Conservation (phyloP, 768 basidiomycete species). For the Leccinum ochraceum region DNA sequence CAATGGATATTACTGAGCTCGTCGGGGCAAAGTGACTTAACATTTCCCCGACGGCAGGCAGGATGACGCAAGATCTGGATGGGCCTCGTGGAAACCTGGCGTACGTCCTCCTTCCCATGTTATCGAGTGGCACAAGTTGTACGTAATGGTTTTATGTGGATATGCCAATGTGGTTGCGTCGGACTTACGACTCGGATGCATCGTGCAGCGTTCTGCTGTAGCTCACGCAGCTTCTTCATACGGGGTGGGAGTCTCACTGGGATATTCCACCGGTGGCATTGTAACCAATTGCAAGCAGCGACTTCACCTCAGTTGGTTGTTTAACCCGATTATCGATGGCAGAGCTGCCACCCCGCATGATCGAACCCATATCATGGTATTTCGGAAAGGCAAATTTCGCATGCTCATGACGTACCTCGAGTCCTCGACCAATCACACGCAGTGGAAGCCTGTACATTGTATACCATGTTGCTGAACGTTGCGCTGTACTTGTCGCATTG, state of each 20-base stretch:
- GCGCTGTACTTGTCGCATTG: neutral
- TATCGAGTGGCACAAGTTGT: neutral
- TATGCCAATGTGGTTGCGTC: neutral
- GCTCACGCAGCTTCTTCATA: neutral
- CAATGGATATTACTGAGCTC: neutral
- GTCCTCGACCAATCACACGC: neutral
- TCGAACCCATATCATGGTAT: neutral
- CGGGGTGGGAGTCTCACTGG: neutral
- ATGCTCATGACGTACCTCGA: neutral
- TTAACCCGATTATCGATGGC: neutral
- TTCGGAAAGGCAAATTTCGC: neutral
- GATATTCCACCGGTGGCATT: neutral
- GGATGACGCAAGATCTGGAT: neutral
- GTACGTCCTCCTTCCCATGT: neutral
- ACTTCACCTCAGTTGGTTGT: neutral
- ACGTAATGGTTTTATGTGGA: neutral
- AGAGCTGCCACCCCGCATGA: neutral
- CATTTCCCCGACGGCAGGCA: neutral
- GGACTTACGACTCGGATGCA: neutral
- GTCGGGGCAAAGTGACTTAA: neutral
- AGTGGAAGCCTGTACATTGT: neutral
- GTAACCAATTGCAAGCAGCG: neutral
- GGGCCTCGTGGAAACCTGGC: constrained; percentile 4
- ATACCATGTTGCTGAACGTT: too few relatives aligned
- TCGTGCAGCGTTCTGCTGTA: neutral